phyloP scores from a whole-genome alignment of 495 filamentous ascomycete genomes.

The Haplographium delicatum region DNA sequence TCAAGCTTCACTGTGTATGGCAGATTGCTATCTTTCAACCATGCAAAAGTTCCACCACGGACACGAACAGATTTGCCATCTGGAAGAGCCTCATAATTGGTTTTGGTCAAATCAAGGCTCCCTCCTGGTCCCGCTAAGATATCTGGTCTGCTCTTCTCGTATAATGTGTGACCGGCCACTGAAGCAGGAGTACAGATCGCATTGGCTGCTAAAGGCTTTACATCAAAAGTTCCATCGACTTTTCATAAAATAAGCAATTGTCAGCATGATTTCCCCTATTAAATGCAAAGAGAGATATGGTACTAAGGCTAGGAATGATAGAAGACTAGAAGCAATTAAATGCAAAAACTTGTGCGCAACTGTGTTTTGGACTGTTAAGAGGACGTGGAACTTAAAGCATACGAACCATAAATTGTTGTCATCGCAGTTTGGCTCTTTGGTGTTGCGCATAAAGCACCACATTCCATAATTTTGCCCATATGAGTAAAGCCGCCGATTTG shows the following conservation, averaged over 20 bases:
- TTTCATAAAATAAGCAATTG: no score
- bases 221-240: conserved; percentile 8
- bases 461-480: conserved; percentile 52
- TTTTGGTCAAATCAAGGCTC: conserved; percentile 31
- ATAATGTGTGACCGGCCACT: conserved; percentile 46
- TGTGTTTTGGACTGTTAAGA: no score
- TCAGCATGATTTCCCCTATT: no score
- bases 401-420: conserved; percentile 32
- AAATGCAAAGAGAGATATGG: no score
- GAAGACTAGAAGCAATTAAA: no score
- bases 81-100: conserved; percentile 34
- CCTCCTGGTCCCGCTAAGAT: conserved; percentile 41
- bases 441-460: conserved; percentile 39
- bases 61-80: conserved; percentile 32
- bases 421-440: conserved; percentile 36
- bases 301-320: no score
- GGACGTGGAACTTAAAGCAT: no score
- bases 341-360: no score
- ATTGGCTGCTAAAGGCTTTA: conserved; percentile 30
- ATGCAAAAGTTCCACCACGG: conserved; percentile 32
- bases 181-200: conserved; percentile 37
- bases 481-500: conserved; percentile 21
- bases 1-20: conserved; percentile 45
- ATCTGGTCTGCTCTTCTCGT: conserved; percentile 46
- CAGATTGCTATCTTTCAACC: neutral